Evolutionary conservation across 2,329 filamentous ascomycete genomes (phyloP).

Genomic region (Xylariaceae sp.): DNA sequence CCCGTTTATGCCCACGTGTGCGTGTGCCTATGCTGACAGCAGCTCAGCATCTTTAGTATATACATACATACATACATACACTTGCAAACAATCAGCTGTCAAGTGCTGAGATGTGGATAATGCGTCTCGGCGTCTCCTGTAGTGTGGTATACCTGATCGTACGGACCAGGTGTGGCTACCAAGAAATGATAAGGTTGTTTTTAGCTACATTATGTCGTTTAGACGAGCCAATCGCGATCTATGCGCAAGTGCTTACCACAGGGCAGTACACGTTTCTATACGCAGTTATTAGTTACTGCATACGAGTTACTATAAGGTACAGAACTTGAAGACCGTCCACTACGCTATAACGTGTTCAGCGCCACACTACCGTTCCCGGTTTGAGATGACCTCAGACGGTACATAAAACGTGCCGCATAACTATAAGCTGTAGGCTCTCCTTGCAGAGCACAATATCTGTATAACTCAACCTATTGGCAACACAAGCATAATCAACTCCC

Average conservation of each 20-base stretch:
- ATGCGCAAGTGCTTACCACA: too few species aligned
- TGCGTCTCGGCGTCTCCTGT: constrained; percentile 24
- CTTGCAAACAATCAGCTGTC: background rate
- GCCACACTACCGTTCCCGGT: background rate
- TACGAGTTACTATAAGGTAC: too few species aligned
- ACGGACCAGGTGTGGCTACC: too few species aligned
- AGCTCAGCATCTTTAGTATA: background rate
- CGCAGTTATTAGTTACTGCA: too few species aligned
- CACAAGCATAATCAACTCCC: background rate
- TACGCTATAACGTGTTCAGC: constrained; percentile 2
- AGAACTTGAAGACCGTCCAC: too few species aligned
- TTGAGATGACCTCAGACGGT: background rate
- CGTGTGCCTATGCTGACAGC: constrained; percentile 23
- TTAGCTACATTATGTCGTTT: too few species aligned
- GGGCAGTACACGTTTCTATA: too few species aligned
- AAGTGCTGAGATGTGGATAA: constrained; percentile 19
- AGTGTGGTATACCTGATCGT: background rate
- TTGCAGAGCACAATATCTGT: too few species aligned
- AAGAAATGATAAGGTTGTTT: too few species aligned
- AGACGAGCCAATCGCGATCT: too few species aligned
- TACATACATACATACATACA: constrained; percentile 2
- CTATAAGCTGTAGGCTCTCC: too few species aligned
- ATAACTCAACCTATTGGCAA: background rate
- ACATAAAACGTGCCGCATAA: too few species aligned
- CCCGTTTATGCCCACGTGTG: constrained; percentile 21